phyloP scores from a whole-genome alignment of 2,329 filamentous ascomycete genomes.

The Fusarium pseudoanthophilum region DNA sequence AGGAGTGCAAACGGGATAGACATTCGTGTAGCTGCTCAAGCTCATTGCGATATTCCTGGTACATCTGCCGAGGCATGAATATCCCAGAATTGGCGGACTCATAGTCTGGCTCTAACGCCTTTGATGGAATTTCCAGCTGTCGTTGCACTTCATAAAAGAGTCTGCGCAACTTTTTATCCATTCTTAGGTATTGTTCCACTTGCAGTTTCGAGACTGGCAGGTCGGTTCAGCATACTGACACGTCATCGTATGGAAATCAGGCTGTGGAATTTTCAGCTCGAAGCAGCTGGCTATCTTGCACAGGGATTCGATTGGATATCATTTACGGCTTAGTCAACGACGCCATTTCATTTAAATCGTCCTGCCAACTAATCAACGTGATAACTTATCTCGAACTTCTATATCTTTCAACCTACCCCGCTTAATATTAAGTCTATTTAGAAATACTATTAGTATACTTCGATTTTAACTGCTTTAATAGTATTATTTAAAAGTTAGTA shows the following conservation, averaged over 20 bases:
- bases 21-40: rapidly evolving
- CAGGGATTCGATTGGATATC: neutral
- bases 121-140: rapidly evolving
- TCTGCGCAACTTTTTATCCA: neutral
- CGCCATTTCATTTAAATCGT: rapidly evolving
- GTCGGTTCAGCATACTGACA: rapidly evolving
- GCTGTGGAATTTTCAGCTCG: neutral
- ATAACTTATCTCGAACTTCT: too few species aligned
- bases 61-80: rapidly evolving
- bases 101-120: neutral
- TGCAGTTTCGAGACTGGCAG: rapidly evolving
- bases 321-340: neutral
- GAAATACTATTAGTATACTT: too few species aligned
- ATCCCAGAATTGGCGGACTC: rapidly evolving
- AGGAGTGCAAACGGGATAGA: rapidly evolving
- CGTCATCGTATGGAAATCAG: neutral
- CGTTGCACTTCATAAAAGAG: rapidly evolving
- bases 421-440: neutral
- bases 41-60: neutral
- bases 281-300: neutral
- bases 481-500: too few species aligned
- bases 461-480: too few species aligned
- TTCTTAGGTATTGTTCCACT: rapidly evolving
- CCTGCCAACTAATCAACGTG: neutral
- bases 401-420: neutral